phyloP scores from a whole-genome alignment of 345 rosid genomes.

The Arabidopsis thaliana region TAIR10.1 NC_003075.7:4463501-4464000 shows the following conservation, averaged over 20 bases:
- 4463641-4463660: too few species aligned
- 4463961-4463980: conserved; percentile 67
- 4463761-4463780: conserved; percentile 82
- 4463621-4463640: too few species aligned
- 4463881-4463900: conserved; percentile 59
- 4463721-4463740: too few species aligned
- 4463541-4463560: too few species aligned
- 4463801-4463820: conserved; percentile 75
- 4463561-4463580: too few species aligned
- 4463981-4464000: background rate
- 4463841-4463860: background rate
- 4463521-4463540: too few species aligned
- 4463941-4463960: conserved; percentile 90
- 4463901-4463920: conserved; percentile 92
- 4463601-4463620: too few species aligned
- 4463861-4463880: conserved; percentile 13
- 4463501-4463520: too few species aligned
- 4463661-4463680: too few species aligned
- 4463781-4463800: conserved; percentile 73
- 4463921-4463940: conserved; percentile 94
- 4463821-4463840: background rate
- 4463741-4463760: conserved; percentile 56
- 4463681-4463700: too few species aligned
- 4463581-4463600: too few species aligned
- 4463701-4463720: too few species aligned